A percentile compares a stretch with the other conserved stretches of the same genome.
Conservation (phyloP, 495 filamentous ascomycete species). For the Staphylotrichum longicolle region DNA sequence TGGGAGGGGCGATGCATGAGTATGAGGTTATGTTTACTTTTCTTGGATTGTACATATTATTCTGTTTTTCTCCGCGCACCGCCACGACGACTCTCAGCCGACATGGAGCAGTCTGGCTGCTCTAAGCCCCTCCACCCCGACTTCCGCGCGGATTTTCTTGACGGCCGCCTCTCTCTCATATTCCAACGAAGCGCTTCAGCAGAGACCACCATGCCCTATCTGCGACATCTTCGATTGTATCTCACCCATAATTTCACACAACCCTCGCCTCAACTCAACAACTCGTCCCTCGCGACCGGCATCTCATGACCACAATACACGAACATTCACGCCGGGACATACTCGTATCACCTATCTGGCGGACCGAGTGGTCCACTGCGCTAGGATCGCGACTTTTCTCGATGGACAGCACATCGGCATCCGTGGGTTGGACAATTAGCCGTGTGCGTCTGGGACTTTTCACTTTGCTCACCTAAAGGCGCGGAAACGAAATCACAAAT, state of each 20-base stretch:
- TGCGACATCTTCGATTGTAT: constrained; percentile 22
- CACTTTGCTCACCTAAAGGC: neutral
- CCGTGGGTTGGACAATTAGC: neutral
- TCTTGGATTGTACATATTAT: constrained; percentile 38
- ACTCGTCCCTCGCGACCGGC: neutral
- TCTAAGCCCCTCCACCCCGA: constrained; percentile 1
- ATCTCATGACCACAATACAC: neutral
- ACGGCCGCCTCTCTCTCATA: neutral
- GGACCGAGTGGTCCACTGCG: neutral
- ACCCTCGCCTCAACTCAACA: constrained; percentile 3
- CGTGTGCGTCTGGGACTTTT: neutral
- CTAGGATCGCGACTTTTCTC: neutral
- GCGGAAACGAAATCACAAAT: constrained; percentile 8
- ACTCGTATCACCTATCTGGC: neutral
- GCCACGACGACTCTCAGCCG: constrained; percentile 2
- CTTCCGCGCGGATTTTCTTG: neutral
- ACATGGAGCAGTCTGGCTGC: neutral
- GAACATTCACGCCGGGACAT: too few species aligned
- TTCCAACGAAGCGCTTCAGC: neutral
- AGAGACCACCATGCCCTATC: neutral
- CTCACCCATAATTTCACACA: constrained; percentile 1
- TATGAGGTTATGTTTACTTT: constrained; percentile 22
- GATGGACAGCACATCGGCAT: neutral
- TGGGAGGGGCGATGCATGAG: constrained; percentile 18
- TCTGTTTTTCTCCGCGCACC: constrained; percentile 17